Conservation (phyloP, 495 filamentous ascomycete species). For the Penicillium riverlandense region DNA sequence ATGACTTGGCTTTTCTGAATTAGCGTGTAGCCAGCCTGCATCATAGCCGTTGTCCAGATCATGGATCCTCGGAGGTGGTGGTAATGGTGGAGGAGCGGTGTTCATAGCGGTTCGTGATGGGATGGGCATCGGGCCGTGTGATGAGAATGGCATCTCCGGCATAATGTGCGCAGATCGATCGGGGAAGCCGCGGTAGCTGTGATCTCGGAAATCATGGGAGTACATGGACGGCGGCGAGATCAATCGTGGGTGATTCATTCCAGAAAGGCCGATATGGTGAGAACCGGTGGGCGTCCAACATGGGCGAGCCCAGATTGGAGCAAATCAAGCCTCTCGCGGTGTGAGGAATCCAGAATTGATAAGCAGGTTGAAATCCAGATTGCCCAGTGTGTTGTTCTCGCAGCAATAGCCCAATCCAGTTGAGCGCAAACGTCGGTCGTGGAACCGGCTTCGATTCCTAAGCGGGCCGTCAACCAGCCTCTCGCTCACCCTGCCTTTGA, state of each 20-base stretch:
- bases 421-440: slow-evolving; percentile 20
- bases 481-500: slow-evolving; percentile 8
- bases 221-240: slow-evolving; percentile 34
- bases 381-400: background rate
- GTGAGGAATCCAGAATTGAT: background rate
- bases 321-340: background rate
- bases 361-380: slow-evolving; percentile 13
- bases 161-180: slow-evolving; percentile 17
- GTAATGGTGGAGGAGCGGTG: slow-evolving; percentile 53
- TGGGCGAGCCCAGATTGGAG: slow-evolving; percentile 8
- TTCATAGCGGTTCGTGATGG: slow-evolving; percentile 37
- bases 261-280: slow-evolving; percentile 12
- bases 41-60: slow-evolving; percentile 50
- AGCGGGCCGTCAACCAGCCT: slow-evolving; percentile 11
- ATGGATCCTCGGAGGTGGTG: slow-evolving; percentile 50
- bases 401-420: slow-evolving; percentile 23
- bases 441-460: slow-evolving; percentile 19
- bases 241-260: slow-evolving; percentile 52
- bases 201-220: slow-evolving; percentile 43
- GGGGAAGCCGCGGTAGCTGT: slow-evolving; percentile 14
- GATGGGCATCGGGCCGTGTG: slow-evolving; percentile 51
- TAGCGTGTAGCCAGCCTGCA: slow-evolving; percentile 54
- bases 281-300: slow-evolving; percentile 2
- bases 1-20: slow-evolving; percentile 27
- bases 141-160: slow-evolving; percentile 28